These are phyloP conservation scores for Yamadazyma aaseri DNA, from an alignment of 1,139 yeast genomes.

Conservation along the genomic window DNA sequence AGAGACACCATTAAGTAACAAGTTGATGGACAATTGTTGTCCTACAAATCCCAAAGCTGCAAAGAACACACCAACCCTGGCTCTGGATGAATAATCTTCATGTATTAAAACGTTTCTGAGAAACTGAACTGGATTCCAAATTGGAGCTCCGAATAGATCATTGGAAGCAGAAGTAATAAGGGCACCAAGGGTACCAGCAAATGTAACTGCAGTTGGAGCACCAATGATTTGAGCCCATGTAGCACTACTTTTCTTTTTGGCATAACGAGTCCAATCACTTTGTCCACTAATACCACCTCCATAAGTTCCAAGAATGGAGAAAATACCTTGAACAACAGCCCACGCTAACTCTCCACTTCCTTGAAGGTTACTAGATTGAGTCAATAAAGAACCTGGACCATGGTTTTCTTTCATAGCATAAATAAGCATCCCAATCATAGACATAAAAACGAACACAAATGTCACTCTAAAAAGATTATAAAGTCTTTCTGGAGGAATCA, in stretches of 20 bases:
- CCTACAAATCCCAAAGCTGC: too few relatives aligned
- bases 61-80: conserved; percentile 31
- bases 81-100: conserved; percentile 20
- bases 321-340: conserved; percentile 18
- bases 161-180: conserved; percentile 9
- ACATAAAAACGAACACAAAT: too few relatives aligned
- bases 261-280: conserved; percentile 28
- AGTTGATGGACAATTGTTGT: too few relatives aligned
- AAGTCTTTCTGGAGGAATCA: too few relatives aligned
- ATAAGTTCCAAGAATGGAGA: conserved; percentile 24
- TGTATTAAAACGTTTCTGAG: conserved; percentile 20
- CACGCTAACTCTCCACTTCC: conserved; percentile 19
- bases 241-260: conserved; percentile 21
- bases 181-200: conserved; percentile 10
- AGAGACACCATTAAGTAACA: too few relatives aligned
- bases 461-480: too few relatives aligned
- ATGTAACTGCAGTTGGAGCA: conserved; percentile 21
- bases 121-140: conserved; percentile 36
- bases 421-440: too few relatives aligned
- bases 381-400: too few relatives aligned
- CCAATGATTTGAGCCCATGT: conserved; percentile 23
- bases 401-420: too few relatives aligned
- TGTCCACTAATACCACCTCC: conserved; percentile 29
- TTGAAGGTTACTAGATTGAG: conserved; percentile 9
- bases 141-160: conserved; percentile 10